phyloP scores from a whole-genome alignment of 345 rosid species.

The Hirschfeldia incana region DNA sequence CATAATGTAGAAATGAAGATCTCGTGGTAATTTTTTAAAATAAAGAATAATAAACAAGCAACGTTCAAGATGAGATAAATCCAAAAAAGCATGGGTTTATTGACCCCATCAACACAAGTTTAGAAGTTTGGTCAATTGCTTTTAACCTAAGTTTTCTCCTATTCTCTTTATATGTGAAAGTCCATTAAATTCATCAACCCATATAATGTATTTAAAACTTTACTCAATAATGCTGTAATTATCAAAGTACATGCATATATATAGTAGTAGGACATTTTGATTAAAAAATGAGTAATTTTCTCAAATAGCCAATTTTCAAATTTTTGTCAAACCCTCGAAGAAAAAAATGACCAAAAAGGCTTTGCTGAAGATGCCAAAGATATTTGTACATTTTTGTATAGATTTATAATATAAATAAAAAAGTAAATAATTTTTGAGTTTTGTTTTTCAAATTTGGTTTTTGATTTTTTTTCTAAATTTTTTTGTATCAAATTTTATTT shows the following conservation, averaged over 20 bases:
- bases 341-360: too few relatives aligned
- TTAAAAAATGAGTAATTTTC: too few relatives aligned
- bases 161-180: slow-evolving; percentile 52
- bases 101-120: slow-evolving; percentile 30
- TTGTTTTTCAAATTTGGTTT: too few relatives aligned
- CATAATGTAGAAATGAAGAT: slow-evolving; percentile 34
- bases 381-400: too few relatives aligned
- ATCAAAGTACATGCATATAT: not conserved
- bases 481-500: too few relatives aligned
- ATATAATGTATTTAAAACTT: not conserved
- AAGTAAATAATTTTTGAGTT: too few relatives aligned
- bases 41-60: not conserved
- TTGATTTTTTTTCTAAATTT: too few relatives aligned
- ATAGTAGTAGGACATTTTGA: not conserved
- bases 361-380: too few relatives aligned
- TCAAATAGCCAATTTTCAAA: too few relatives aligned
- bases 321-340: too few relatives aligned
- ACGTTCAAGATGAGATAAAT: slow-evolving; percentile 20
- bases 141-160: slow-evolving; percentile 42
- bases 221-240: not conserved
- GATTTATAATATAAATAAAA: too few relatives aligned
- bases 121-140: slow-evolving; percentile 47
- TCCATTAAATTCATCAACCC: slow-evolving; percentile 23
- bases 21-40: slow-evolving; percentile 33
- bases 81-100: slow-evolving; percentile 25